Evolutionary conservation across 371 early-diverging fungal species (phyloP).

Genomic region (Actinomortierella wolfii): DNA sequence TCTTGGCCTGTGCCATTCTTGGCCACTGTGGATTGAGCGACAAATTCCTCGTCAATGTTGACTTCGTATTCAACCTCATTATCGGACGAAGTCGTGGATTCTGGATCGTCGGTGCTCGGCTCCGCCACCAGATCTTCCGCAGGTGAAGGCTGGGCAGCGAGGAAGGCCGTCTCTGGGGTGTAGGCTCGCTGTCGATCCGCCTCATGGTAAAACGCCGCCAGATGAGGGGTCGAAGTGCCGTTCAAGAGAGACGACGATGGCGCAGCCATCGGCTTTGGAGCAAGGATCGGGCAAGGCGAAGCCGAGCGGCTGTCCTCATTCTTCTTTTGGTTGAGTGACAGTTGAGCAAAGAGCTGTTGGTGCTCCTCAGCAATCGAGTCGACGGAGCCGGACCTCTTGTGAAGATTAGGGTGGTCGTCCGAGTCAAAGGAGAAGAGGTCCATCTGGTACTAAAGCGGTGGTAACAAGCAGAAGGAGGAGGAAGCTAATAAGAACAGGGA

Average conservation of each 20-base stretch:
- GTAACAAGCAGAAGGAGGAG: background rate
- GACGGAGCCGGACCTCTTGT: conserved; percentile 32
- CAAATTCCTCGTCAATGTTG: conserved; percentile 43
- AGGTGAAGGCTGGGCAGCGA: conserved; percentile 7
- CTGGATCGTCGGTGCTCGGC: conserved; percentile 1
- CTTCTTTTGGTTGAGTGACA: conserved; percentile 2
- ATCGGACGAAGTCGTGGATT: background rate
- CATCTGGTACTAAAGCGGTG: conserved; percentile 11
- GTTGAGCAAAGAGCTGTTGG: conserved; percentile 9
- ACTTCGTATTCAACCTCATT: conserved; percentile 38
- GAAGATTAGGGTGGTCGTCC: conserved; percentile 43
- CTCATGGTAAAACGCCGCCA: conserved; percentile 35
- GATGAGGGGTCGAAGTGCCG: conserved; percentile 26
- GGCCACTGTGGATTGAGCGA: conserved; percentile 24
- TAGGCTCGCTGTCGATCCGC: conserved; percentile 38
- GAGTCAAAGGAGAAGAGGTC: conserved; percentile 44
- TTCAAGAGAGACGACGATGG: background rate
- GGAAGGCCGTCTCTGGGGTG: conserved; percentile 38
- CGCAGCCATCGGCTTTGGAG: conserved; percentile 28
- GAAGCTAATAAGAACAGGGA: background rate
- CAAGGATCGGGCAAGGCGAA: conserved; percentile 13
- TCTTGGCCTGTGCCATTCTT: conserved; percentile 30
- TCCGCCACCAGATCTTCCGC: background rate
- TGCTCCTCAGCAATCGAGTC: conserved; percentile 20
- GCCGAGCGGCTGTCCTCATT: background rate